Base-by-base conservation (phyloP, 192 early-diverging fungal genomes). In the Funneliformis mosseae region DNA sequence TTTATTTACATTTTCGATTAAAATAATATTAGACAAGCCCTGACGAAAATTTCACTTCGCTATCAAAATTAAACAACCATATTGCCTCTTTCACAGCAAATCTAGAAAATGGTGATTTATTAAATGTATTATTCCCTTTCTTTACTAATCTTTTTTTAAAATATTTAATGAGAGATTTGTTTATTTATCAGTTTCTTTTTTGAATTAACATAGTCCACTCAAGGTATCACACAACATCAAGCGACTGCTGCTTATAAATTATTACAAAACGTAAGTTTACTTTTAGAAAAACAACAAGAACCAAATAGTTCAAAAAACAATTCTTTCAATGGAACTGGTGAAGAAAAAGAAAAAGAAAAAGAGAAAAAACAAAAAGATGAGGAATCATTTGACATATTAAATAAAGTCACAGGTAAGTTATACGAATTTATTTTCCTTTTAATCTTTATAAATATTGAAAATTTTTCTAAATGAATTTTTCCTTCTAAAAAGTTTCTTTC, bases 41-140 rank as follows among this genome's bases (percentile, higher is more conserved):
- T 42, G 76, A 77, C 61, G 39, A 61, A 64, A 63, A 77, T 64
- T 63, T 77, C 11, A 18, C 11, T 0, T 45, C 77, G 3, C 46
- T 78, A 3, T 64, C 61, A 67, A n/a, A 66, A 78, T 43, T 78
- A 16, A 1, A 61, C 23, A 50, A 78, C 18, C 77, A 78, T 67
- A 48, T 48, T 67, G 62, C 62, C 25, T 78, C 77, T 48, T 78
- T 78, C 42, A 78, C 77, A 16, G 77, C 64, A 28, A 78, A 48
- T 18, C 43, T 64, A 25, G 77, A 78, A 41, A 43, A 68, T 78
- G 77, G 77, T 21, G 1, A 5, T 11, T 27, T 78, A 16, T 18
- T 78, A 48, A 64, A 78, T 23, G 77, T 78, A 68, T 50, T 62
- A 77, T 27, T 5, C 12, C 23, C 39, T 61, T 75, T 4, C 12